Percentiles rank a stretch among this genome's conserved stretches.
phyloP scores from a whole-genome alignment of 2,329 filamentous ascomycete species.

The Graphilbum fragrans region DNA sequence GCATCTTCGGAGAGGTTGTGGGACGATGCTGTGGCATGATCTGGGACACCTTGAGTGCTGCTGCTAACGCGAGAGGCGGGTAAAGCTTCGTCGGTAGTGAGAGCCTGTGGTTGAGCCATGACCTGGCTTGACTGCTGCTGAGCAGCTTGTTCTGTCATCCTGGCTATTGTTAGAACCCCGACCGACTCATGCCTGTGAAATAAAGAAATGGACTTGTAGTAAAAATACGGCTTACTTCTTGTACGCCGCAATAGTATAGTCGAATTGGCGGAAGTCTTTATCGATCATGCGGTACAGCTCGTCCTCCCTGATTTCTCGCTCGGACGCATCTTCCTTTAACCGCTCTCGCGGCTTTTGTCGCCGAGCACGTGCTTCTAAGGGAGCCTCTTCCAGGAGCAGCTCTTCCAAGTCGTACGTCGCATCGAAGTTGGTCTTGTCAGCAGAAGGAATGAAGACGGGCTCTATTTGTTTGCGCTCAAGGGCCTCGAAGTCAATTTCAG shows the following conservation, averaged over 20 bases:
- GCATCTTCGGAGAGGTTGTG: not conserved
- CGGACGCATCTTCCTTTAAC: conserved; percentile 85
- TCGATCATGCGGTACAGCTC: conserved; percentile 93
- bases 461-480: conserved; percentile 80
- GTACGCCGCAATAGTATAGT: conserved; percentile 78
- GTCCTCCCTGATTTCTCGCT: conserved; percentile 88
- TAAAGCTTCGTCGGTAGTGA: conserved; percentile 39
- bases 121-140: conserved; percentile 7
- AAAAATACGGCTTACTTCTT: conserved; percentile 43
- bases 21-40: not conserved
- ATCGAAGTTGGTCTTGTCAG: conserved; percentile 98
- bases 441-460: conserved; percentile 84
- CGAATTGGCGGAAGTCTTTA: conserved; percentile 84
- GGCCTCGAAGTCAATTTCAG: conserved; percentile 68
- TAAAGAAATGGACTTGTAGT: not conserved
- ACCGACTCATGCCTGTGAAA: not conserved
- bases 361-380: conserved; percentile 80
- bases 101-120: conserved; percentile 26
- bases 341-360: conserved; percentile 89
- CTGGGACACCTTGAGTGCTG: conserved; percentile 1
- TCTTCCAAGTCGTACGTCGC: conserved; percentile 97
- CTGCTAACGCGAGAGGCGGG: conserved; percentile 22
- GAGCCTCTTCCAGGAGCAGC: conserved; percentile 83
- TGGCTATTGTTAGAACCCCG: conserved; percentile 2
- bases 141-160: conserved; percentile 14